These are phyloP conservation scores for Zymoseptoria ardabiliae DNA, from an alignment of 2,329 filamentous ascomycete species.

Conservation along the genomic window DNA sequence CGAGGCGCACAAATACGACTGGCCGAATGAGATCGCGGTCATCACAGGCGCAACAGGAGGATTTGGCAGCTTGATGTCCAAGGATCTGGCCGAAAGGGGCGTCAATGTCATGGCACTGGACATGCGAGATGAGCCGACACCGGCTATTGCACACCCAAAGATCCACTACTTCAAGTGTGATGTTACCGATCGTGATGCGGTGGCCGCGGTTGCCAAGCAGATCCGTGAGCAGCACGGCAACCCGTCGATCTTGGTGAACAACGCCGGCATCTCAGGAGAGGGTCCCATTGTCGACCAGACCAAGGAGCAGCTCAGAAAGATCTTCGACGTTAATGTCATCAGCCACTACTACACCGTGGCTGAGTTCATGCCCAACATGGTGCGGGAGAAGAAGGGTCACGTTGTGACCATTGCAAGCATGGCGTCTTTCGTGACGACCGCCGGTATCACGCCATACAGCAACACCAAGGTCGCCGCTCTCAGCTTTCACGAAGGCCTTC, in stretches of 20 bases:
- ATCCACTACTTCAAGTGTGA: slow-evolving; percentile 40
- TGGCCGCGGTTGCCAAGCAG: slow-evolving; percentile 34
- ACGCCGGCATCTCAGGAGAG: slow-evolving; percentile 43
- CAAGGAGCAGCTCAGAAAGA: slow-evolving; percentile 39
- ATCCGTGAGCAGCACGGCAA: slow-evolving; percentile 37
- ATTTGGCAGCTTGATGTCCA: slow-evolving; percentile 32
- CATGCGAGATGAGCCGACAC: slow-evolving; percentile 28
- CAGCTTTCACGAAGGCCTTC: slow-evolving; percentile 46
- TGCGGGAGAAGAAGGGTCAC: slow-evolving; percentile 47
- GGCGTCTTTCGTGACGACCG: slow-evolving; percentile 39
- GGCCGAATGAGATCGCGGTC: slow-evolving; percentile 32
- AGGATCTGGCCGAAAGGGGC: slow-evolving; percentile 30
- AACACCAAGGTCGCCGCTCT: slow-evolving; percentile 47
- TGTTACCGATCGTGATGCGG: slow-evolving; percentile 41
- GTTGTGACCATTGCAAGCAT: slow-evolving; percentile 50
- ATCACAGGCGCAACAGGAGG: slow-evolving; percentile 32
- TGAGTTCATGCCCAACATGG: slow-evolving; percentile 48
- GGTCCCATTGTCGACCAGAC: slow-evolving; percentile 41
- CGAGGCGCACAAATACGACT: slow-evolving; percentile 30
- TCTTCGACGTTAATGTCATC: slow-evolving; percentile 48
- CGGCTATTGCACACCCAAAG: slow-evolving; percentile 27
- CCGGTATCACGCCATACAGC: slow-evolving; percentile 46
- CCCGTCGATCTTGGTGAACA: slow-evolving; percentile 44
- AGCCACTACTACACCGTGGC: slow-evolving; percentile 45
- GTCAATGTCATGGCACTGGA: slow-evolving; percentile 35